Evolutionary conservation across 805 yeast genomes (phyloP).

Genomic region (Alloascoidea africana): DNA sequence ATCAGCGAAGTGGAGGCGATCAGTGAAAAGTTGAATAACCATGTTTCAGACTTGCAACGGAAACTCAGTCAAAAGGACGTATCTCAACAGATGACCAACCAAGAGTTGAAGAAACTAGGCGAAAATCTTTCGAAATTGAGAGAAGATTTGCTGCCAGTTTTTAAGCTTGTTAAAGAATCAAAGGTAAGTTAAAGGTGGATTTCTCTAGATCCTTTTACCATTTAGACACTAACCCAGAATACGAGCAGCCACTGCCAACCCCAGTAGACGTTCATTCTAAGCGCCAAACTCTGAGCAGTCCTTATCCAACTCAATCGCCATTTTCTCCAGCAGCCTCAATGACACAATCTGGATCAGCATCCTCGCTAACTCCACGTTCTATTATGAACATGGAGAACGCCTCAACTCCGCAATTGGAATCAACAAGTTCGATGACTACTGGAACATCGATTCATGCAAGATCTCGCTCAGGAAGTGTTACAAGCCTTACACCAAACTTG

Average conservation of each 20-base stretch:
- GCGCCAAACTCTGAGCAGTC: neutral
- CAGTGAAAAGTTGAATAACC: constrained; percentile 1
- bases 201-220: neutral
- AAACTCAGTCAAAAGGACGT: neutral
- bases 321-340: no score
- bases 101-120: constrained; percentile 24
- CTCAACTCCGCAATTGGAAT: no score
- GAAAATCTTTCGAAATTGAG: constrained; percentile 42
- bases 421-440: no score
- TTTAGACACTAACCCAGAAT: neutral
- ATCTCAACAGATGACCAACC: neutral
- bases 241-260: constrained; percentile 41
- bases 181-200: constrained; percentile 18
- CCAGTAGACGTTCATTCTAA: constrained; percentile 26
- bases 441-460: no score
- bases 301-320: constrained; percentile 2
- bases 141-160: constrained; percentile 50
- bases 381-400: no score
- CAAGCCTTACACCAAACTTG: no score
- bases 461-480: no score
- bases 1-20: no score
- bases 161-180: constrained; percentile 42
- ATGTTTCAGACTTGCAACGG: neutral
- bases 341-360: no score
- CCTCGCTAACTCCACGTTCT: no score